phyloP scores from a whole-genome alignment of 225 moss, liverwort and hornwort genomes.

The Asterella californica region DNA sequence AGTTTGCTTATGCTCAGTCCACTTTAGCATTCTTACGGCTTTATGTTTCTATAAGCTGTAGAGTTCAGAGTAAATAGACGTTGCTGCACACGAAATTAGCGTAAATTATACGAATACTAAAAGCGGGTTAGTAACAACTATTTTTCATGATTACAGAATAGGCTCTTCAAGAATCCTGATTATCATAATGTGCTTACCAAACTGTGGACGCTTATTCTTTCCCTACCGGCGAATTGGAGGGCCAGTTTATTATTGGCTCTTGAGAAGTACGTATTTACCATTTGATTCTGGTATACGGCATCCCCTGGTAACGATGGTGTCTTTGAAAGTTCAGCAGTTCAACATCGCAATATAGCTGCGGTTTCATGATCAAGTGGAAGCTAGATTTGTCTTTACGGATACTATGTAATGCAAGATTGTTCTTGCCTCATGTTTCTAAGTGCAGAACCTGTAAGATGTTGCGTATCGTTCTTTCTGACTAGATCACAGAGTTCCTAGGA shows the following conservation, averaged over 20 bases:
- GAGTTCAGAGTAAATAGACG: background rate
- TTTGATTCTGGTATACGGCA: background rate
- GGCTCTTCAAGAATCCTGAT: slow-evolving; percentile 45
- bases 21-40: background rate
- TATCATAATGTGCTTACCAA: slow-evolving; percentile 41
- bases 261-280: slow-evolving; percentile 35
- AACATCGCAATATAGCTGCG: background rate
- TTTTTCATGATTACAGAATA: slow-evolving; percentile 40
- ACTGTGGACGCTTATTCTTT: slow-evolving; percentile 45
- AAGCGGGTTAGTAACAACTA: slow-evolving; percentile 15
- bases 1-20: background rate
- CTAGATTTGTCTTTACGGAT: background rate
- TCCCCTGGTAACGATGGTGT: background rate
- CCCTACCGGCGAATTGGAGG: slow-evolving; percentile 32
- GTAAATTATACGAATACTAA: background rate
- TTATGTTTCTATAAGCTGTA: background rate
- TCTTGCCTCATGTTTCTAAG: background rate
- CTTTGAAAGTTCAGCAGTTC: background rate
- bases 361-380: background rate
- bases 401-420: background rate
- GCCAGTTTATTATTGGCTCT: slow-evolving; percentile 31
- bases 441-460: background rate
- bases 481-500: background rate
- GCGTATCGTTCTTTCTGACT: background rate
- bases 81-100: background rate